Conservation (phyloP, 139 green algal genomes). For the Asterochloris sp. region DNA sequence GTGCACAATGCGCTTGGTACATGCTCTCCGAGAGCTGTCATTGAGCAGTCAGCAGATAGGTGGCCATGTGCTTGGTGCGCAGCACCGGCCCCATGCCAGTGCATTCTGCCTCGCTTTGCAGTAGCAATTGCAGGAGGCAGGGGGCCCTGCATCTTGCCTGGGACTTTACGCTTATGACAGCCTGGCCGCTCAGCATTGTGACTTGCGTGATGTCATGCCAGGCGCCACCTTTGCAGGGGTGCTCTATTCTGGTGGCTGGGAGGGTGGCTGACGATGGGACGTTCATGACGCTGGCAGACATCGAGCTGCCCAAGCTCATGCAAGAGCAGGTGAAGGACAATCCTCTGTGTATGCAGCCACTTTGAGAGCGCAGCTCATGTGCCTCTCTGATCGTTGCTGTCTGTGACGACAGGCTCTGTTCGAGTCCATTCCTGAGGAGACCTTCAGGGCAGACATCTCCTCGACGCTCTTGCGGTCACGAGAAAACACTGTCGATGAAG, state of each 20-base stretch:
- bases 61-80: too few species aligned
- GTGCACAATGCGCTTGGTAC: background rate
- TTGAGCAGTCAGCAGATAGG: too few species aligned
- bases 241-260: conserved; percentile 71
- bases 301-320: conserved; percentile 52
- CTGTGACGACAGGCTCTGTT: conserved; percentile 51
- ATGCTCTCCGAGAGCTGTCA: too few species aligned
- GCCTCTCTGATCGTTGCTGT: background rate
- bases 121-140: too few species aligned
- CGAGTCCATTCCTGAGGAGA: conserved; percentile 42
- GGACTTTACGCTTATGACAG: too few species aligned
- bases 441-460: conserved; percentile 69
- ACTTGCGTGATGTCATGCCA: too few species aligned
- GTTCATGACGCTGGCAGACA: conserved; percentile 58
- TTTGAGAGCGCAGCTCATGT: background rate
- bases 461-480: conserved; percentile 60
- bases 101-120: too few species aligned
- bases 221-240: conserved; percentile 16
- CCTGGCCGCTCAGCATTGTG: too few species aligned
- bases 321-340: conserved; percentile 21
- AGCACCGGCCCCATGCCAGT: too few species aligned
- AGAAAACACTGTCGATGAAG: too few species aligned
- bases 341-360: background rate
- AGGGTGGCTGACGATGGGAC: conserved; percentile 31
- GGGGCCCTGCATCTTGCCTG: too few species aligned